Evolutionary conservation across 139 green algal species (phyloP).

Genomic region (Mesostigma viride): DNA sequence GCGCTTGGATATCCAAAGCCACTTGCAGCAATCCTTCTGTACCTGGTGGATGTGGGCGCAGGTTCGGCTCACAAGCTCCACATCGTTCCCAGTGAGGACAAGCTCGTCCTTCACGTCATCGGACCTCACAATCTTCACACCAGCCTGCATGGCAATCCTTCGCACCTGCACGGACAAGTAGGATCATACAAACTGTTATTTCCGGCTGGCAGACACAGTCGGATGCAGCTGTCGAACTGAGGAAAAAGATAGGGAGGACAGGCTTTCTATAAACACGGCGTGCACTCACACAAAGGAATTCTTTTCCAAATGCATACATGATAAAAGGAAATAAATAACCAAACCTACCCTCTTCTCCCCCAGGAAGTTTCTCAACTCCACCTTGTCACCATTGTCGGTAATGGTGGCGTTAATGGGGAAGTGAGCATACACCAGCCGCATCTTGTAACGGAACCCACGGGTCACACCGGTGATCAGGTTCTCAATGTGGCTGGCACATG

Average conservation of each 20-base stretch:
- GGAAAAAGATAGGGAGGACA: background rate
- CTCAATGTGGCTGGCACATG: slow-evolving; percentile 70
- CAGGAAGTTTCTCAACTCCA: slow-evolving; percentile 99
- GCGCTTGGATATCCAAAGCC: too few relatives aligned
- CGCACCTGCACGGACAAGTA: slow-evolving; percentile 48
- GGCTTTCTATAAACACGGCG: too few relatives aligned
- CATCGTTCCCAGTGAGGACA: slow-evolving; percentile 81
- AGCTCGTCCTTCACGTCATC: slow-evolving; percentile 94
- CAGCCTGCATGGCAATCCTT: slow-evolving; percentile 78
- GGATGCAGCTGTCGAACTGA: background rate
- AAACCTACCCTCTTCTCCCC: slow-evolving; percentile 79
- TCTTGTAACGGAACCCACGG: slow-evolving; percentile 92
- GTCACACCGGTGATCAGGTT: slow-evolving; percentile 72
- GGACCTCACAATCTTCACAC: slow-evolving; percentile 60
- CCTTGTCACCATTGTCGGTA: slow-evolving; percentile 45
- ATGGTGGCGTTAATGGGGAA: slow-evolving; percentile 99
- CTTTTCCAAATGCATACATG: too few relatives aligned
- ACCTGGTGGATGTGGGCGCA: slow-evolving; percentile 81
- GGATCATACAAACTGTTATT: background rate
- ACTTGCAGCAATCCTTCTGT: too few relatives aligned
- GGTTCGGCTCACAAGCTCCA: slow-evolving; percentile 83
- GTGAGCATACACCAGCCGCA: slow-evolving; percentile 97
- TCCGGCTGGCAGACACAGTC: background rate
- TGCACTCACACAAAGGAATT: too few relatives aligned
- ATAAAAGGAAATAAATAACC: too few relatives aligned